Evolutionary conservation across 2,329 filamentous ascomycete species (phyloP).

Genomic region (Aureobasidium zeae): DNA sequence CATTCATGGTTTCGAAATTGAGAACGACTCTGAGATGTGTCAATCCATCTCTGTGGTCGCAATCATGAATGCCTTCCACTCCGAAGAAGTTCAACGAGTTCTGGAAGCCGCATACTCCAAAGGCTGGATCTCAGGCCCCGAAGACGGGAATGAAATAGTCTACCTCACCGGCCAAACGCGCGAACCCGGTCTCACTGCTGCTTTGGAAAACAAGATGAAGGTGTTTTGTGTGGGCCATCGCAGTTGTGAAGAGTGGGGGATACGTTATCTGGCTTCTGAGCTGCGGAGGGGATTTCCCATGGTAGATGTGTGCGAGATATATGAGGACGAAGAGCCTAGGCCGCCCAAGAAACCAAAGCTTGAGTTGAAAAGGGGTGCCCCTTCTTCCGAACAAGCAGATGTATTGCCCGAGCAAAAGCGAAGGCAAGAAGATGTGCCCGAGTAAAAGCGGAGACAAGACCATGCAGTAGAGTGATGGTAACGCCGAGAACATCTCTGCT

Average conservation of each 20-base stretch:
- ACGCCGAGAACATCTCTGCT: too few species aligned
- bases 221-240: slow-evolving; percentile 33
- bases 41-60: slow-evolving; percentile 23
- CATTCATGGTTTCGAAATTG: slow-evolving; percentile 1
- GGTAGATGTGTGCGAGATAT: slow-evolving; percentile 28
- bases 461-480: too few species aligned
- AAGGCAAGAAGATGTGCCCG: neutral
- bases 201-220: slow-evolving; percentile 26
- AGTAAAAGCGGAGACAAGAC: too few species aligned
- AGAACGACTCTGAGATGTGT: neutral
- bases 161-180: slow-evolving; percentile 33
- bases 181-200: slow-evolving; percentile 27
- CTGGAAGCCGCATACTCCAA: slow-evolving; percentile 23
- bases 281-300: slow-evolving; percentile 27
- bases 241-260: slow-evolving; percentile 33
- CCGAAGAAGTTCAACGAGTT: slow-evolving; percentile 30
- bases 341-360: slow-evolving; percentile 1
- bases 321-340: slow-evolving; percentile 27
- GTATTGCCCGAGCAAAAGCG: slow-evolving; percentile 5
- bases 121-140: slow-evolving; percentile 21
- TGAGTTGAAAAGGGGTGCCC: slow-evolving; percentile 3
- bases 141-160: slow-evolving; percentile 26
- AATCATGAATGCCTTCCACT: slow-evolving; percentile 35
- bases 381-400: slow-evolving; percentile 1
- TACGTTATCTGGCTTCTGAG: slow-evolving; percentile 27